phyloP scores from a whole-genome alignment of 1,139 yeast species.

The Pneumocystis wakefieldiae region DNA sequence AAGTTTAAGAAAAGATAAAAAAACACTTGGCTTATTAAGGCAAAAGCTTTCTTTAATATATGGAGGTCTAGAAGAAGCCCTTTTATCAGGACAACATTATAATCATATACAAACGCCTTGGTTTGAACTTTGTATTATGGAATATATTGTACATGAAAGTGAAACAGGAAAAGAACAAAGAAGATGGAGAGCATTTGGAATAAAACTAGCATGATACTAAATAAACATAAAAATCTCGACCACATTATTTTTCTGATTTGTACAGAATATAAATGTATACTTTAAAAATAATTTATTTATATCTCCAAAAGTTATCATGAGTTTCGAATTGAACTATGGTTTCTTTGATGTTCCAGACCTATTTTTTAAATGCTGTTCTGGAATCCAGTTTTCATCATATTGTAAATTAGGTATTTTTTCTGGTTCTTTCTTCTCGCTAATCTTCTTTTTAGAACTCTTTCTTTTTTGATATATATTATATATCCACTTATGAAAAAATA shows the following conservation, averaged over 20 bases:
- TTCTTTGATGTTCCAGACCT: neutral
- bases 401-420: neutral
- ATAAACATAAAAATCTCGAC: neutral
- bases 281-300: neutral
- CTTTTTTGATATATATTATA: neutral
- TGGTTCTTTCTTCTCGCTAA: neutral
- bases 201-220: neutral
- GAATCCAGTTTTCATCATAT: neutral
- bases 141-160: neutral
- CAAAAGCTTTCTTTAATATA: slow-evolving; percentile 8
- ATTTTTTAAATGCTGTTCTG: neutral
- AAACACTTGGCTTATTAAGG: slow-evolving; percentile 1
- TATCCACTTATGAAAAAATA: neutral
- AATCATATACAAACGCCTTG: neutral
- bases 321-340: neutral
- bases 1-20: slow-evolving; percentile 2
- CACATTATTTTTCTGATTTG: neutral
- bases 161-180: neutral
- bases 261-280: too few relatives aligned
- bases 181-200: slow-evolving; percentile 1
- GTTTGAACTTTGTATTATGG: slow-evolving; percentile 1
- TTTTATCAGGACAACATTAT: slow-evolving; percentile 1
- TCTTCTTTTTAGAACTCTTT: neutral
- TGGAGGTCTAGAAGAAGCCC: slow-evolving; percentile 8
- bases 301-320: neutral